Conservation (phyloP, 164 flowering plant genomes). For the Chimonanthus salicifolius region DNA sequence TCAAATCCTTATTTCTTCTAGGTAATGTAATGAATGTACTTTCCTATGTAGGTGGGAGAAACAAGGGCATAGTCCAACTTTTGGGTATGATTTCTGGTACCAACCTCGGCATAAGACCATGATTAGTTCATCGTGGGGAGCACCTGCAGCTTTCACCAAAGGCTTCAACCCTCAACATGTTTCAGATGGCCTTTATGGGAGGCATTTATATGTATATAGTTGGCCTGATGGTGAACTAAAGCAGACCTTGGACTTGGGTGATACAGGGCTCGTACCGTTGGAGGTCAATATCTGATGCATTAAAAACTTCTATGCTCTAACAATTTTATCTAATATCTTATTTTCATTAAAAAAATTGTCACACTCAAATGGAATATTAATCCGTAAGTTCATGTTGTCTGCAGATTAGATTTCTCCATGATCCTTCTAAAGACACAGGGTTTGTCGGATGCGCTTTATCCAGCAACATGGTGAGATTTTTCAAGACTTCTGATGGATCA, state of each 20-base stretch:
- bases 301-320: neutral
- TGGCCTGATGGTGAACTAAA: constrained; percentile 95
- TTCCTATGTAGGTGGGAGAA: constrained; percentile 79
- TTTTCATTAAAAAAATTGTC: neutral
- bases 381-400: neutral
- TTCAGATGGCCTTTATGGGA: constrained; percentile 86
- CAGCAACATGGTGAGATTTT: constrained; percentile 95
- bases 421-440: constrained; percentile 83
- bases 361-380: neutral
- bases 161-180: constrained; percentile 89
- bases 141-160: constrained; percentile 86
- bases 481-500: constrained; percentile 61
- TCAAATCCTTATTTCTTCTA: neutral
- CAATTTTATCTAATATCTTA: neutral
- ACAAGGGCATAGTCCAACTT: constrained; percentile 84
- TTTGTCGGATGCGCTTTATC: constrained; percentile 92
- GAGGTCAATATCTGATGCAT: constrained; percentile 46
- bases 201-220: constrained; percentile 79
- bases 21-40: neutral
- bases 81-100: constrained; percentile 98
- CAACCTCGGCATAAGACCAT: constrained; percentile 90
- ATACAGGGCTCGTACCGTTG: constrained; percentile 75
- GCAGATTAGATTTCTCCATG: constrained; percentile 91
- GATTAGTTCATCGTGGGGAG: constrained; percentile 99
- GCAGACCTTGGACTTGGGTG: constrained; percentile 89